phyloP scores from a whole-genome alignment of 495 filamentous ascomycete species.

The Aeminium ludgeri region DNA sequence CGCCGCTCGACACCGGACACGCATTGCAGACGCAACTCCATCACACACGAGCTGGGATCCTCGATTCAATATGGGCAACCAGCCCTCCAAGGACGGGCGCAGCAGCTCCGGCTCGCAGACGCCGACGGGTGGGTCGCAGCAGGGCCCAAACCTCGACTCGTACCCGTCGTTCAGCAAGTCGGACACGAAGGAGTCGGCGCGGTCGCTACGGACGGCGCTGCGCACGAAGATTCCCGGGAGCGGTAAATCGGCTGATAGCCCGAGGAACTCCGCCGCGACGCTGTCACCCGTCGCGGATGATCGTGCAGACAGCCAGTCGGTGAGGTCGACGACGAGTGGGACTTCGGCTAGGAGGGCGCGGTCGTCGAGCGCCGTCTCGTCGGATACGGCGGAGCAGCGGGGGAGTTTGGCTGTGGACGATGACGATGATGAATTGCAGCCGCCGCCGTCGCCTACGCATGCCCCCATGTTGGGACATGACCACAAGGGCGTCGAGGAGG shows the following conservation, averaged over 20 bases:
- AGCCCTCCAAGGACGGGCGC: conserved; percentile 58
- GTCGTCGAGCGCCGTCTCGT: conserved; percentile 18
- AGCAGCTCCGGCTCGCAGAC: conserved; percentile 27
- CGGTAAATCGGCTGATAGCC: conserved; percentile 57
- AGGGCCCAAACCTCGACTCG: conserved; percentile 38
- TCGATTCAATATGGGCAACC: conserved; percentile 64
- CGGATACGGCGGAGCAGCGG: conserved; percentile 15
- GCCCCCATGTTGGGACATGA: conserved; percentile 59
- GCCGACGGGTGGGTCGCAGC: conserved; percentile 18
- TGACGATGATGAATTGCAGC: conserved; percentile 41
- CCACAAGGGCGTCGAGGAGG: conserved; percentile 61
- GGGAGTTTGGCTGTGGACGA: conserved; percentile 25
- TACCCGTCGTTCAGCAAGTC: conserved; percentile 86
- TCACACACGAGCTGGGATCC: background rate
- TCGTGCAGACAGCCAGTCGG: conserved; percentile 57
- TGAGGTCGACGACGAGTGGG: conserved; percentile 46
- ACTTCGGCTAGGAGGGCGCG: conserved; percentile 31
- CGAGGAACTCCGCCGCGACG: conserved; percentile 50
- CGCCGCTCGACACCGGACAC: too few relatives aligned
- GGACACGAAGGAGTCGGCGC: conserved; percentile 85
- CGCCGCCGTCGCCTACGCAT: conserved; percentile 79
- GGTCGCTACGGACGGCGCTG: conserved; percentile 61
- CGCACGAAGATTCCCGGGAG: conserved; percentile 58
- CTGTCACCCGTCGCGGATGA: conserved; percentile 39
- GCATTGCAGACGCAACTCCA: background rate